Conservation (phyloP, 345 rosid species). For the Eucalyptus cloeziana region DNA sequence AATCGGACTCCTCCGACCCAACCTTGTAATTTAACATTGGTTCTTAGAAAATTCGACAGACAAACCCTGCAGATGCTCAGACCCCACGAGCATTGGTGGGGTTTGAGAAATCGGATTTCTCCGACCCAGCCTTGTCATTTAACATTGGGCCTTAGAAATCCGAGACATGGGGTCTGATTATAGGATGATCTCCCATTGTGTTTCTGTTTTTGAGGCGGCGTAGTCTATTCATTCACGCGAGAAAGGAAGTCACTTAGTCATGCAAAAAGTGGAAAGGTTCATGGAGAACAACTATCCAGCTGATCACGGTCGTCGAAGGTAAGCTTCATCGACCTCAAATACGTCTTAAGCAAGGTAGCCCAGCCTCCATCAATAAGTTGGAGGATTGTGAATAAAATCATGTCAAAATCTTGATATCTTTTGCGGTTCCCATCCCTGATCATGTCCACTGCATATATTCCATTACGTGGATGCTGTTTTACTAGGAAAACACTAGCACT, state of each 20-base stretch:
- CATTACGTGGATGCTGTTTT: not conserved
- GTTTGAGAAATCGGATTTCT: no score
- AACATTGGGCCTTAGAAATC: no score
- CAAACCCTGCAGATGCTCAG: no score
- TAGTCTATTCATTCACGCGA: not conserved
- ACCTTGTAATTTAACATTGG: no score
- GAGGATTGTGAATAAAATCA: not conserved
- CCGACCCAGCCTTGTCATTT: not conserved
- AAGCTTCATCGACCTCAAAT: not conserved
- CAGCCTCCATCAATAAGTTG: not conserved
- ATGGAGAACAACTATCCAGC: not conserved
- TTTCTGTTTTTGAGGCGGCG: not conserved
- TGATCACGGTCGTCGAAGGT: not conserved
- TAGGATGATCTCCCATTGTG: not conserved
- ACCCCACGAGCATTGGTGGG: no score
- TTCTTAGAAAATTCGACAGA: no score
- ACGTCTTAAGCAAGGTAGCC: not conserved
- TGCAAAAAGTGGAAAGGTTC: not conserved
- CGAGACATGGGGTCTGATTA: no score
- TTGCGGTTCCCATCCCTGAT: not conserved
- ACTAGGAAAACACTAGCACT: not conserved
- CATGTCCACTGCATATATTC: not conserved
- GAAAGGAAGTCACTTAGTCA: not conserved
- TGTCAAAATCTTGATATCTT: not conserved
- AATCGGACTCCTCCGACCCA: no score